These are phyloP conservation scores for Pyrenochaeta sp. DNA, from an alignment of 2,329 filamentous ascomycete genomes.

Conservation along the genomic window DNA sequence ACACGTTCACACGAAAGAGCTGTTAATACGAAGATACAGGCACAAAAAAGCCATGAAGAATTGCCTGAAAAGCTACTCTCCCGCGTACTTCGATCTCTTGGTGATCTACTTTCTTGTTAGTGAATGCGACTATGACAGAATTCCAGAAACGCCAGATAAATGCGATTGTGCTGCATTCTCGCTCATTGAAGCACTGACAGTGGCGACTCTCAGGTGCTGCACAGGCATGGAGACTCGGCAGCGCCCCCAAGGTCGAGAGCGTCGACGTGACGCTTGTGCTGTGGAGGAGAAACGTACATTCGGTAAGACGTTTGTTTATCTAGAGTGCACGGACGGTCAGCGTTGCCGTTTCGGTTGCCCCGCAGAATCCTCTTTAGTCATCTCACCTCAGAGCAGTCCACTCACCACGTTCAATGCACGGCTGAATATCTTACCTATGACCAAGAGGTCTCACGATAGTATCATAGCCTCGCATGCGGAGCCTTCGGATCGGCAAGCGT, in stretches of 20 bases:
- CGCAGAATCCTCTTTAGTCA: neutral
- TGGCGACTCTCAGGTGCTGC: neutral
- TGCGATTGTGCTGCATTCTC: too few relatives aligned
- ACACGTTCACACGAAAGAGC: neutral
- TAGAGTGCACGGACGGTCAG: neutral
- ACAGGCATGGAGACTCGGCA: neutral
- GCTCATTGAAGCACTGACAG: too few relatives aligned
- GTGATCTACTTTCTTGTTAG: too few relatives aligned
- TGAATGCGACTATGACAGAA: too few relatives aligned
- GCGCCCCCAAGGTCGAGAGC: neutral
- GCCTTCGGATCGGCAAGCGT: slow-evolving; percentile 21
- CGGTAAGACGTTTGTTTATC: neutral
- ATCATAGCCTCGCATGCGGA: slow-evolving; percentile 26
- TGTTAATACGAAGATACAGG: neutral
- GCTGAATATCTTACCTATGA: slow-evolving; percentile 35
- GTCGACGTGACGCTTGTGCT: neutral
- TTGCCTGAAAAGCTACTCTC: too few relatives aligned
- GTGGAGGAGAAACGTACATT: neutral
- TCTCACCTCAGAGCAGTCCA: neutral
- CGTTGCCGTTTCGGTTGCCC: neutral
- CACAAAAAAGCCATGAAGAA: neutral
- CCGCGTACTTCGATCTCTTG: too few relatives aligned
- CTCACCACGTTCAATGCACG: slow-evolving; percentile 8
- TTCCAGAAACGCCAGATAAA: too few relatives aligned
- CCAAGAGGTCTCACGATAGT: slow-evolving; percentile 42